These are phyloP conservation scores for Malus sylvestris DNA, from an alignment of 306 rosid genomes.

Conservation along the genomic window DNA sequence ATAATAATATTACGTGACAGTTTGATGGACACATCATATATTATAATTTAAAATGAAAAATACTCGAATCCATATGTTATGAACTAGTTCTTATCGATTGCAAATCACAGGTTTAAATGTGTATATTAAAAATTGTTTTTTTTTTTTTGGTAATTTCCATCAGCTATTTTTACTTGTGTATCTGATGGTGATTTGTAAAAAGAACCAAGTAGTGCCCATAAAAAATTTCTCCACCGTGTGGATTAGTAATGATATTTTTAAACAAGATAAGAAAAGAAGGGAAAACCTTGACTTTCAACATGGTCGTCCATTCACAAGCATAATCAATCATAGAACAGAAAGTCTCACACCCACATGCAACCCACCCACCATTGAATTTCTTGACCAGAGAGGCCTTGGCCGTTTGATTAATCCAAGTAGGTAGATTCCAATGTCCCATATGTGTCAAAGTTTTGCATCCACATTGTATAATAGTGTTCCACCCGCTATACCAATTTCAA, in stretches of 20 bases:
- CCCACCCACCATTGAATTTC: conserved; percentile 30
- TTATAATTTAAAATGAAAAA: no score
- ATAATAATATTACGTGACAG: no score
- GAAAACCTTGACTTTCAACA: conserved; percentile 13
- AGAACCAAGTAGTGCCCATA: no score
- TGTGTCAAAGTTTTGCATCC: not conserved
- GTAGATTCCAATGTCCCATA: not conserved
- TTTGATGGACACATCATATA: no score
- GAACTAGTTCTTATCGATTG: not conserved
- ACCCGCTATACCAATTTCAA: conserved; percentile 41
- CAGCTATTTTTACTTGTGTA: no score
- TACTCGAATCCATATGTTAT: not conserved
- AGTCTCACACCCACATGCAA: conserved; percentile 50
- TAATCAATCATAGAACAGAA: conserved; percentile 27
- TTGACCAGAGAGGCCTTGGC: conserved; percentile 17
- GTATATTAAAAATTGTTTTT: no score
- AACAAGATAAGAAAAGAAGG: not conserved
- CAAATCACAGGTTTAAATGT: not conserved
- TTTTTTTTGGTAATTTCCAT: no score
- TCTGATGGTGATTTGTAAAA: no score
- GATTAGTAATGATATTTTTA: not conserved
- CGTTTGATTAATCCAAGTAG: conserved; percentile 18
- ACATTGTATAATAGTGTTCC: not conserved
- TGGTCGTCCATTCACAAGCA: conserved; percentile 26
- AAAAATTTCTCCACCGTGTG: not conserved